Evolutionary conservation across 2,329 filamentous ascomycete genomes (phyloP).

Genomic region (Beauveria varroae): DNA sequence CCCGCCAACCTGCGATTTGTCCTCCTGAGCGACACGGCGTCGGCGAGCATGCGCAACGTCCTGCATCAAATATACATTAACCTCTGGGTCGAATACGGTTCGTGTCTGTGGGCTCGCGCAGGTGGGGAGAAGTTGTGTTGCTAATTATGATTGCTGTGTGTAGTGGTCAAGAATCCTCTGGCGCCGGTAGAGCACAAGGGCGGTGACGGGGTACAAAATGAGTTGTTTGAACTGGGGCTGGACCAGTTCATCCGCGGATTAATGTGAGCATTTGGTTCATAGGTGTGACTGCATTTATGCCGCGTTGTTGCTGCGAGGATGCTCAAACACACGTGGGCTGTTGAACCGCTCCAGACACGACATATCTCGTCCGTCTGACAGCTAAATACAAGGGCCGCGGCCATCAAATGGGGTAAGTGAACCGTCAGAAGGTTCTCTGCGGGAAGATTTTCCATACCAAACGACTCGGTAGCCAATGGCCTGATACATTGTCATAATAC

Average conservation of each 20-base stretch:
- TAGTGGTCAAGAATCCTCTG: conserved; percentile 65
- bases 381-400: not conserved
- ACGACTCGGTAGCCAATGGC: not conserved
- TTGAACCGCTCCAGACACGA: not conserved
- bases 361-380: not conserved
- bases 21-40: conserved; percentile 86
- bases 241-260: conserved; percentile 69
- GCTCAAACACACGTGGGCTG: not conserved
- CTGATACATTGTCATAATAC: no score
- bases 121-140: not conserved
- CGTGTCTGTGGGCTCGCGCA: conserved; percentile 20
- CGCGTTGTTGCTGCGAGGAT: not conserved
- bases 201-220: conserved; percentile 62
- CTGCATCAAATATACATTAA: conserved; percentile 98
- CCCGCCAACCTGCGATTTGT: conserved; percentile 93
- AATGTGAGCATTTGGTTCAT: conserved; percentile 33
- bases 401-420: not conserved
- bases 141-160: not conserved
- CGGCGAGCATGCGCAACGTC: conserved; percentile 85
- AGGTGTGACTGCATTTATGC: not conserved
- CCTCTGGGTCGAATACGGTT: conserved; percentile 92
- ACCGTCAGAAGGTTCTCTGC: not conserved
- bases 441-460: not conserved
- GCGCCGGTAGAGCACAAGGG: conserved; percentile 61
- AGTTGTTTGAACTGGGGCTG: conserved; percentile 63